phyloP scores from a whole-genome alignment of 768 basidiomycete genomes.

The Glaciozyma martinii region DNA sequence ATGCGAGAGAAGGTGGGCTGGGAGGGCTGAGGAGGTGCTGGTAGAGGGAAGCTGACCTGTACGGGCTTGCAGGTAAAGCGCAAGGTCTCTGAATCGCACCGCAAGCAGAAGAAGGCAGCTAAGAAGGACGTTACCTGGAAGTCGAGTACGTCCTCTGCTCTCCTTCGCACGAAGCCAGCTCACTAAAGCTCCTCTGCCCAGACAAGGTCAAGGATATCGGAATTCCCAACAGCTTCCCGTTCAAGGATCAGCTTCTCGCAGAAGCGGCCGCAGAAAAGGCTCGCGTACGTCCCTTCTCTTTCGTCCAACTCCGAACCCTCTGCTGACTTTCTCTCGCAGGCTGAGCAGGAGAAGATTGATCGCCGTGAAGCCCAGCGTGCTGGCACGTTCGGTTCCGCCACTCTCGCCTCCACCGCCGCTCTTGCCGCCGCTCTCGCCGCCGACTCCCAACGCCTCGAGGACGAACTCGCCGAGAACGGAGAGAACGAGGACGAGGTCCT shows the following conservation, averaged over 20 bases:
- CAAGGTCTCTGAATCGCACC: constrained; percentile 38
- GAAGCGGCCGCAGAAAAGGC: constrained; percentile 42
- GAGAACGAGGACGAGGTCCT: constrained; percentile 10
- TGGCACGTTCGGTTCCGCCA: constrained; percentile 21
- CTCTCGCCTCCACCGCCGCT: constrained; percentile 34
- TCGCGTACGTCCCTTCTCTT: neutral
- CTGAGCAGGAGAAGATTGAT: constrained; percentile 28
- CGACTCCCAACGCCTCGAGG: constrained; percentile 22
- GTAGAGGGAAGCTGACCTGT: no score
- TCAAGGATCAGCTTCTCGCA: constrained; percentile 44
- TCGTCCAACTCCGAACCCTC: neutral
- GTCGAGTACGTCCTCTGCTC: constrained; percentile 37
- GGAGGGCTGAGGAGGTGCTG: no score
- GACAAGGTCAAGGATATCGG: constrained; percentile 44
- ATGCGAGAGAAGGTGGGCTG: neutral
- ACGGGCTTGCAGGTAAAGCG: constrained; percentile 28
- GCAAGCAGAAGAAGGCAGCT: constrained; percentile 40
- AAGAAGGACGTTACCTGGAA: constrained; percentile 46
- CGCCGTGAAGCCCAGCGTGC: constrained; percentile 28
- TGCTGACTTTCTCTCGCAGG: constrained; percentile 2
- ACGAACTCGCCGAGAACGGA: constrained; percentile 13
- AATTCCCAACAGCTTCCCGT: constrained; percentile 44
- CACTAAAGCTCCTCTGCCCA: constrained; percentile 12
- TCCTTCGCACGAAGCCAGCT: neutral
- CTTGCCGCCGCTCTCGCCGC: constrained; percentile 32